These are phyloP conservation scores for Endocarpon pusillum DNA, from an alignment of 495 filamentous ascomycete species.

Conservation along the genomic window DNA sequence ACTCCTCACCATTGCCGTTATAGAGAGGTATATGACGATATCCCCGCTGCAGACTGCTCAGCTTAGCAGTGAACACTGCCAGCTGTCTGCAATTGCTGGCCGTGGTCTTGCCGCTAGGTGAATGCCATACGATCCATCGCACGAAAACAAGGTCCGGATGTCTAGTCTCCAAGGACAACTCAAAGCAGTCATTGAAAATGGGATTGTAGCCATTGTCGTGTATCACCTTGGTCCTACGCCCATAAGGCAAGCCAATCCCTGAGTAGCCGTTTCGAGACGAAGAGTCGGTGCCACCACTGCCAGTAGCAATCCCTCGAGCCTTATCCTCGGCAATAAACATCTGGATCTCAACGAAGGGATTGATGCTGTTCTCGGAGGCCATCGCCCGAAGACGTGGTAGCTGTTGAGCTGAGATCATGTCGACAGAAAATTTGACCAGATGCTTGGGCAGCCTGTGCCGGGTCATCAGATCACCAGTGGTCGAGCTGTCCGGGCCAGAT, in stretches of 20 bases:
- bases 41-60: constrained; percentile 77
- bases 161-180: constrained; percentile 67
- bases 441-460: constrained; percentile 47
- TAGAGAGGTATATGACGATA: constrained; percentile 93
- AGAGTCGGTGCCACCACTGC: constrained; percentile 53
- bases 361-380: constrained; percentile 52
- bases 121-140: constrained; percentile 78
- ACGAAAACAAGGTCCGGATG: constrained; percentile 89
- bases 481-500: constrained; percentile 23
- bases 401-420: constrained; percentile 86
- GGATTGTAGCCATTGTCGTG: constrained; percentile 86
- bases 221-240: constrained; percentile 59
- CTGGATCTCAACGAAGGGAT: constrained; percentile 89
- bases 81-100: constrained; percentile 45
- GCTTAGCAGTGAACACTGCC: constrained; percentile 82
- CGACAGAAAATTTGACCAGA: constrained; percentile 63
- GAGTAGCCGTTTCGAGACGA: constrained; percentile 52
- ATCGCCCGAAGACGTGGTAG: constrained; percentile 65
- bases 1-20: constrained; percentile 75
- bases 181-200: constrained; percentile 57
- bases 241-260: constrained; percentile 58
- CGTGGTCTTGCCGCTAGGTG: constrained; percentile 44
- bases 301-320: constrained; percentile 39
- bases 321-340: constrained; percentile 90
- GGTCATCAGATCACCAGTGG: constrained; percentile 11